phyloP scores from a whole-genome alignment of 768 basidiomycete genomes.

The Lactarius hatsudake region DNA sequence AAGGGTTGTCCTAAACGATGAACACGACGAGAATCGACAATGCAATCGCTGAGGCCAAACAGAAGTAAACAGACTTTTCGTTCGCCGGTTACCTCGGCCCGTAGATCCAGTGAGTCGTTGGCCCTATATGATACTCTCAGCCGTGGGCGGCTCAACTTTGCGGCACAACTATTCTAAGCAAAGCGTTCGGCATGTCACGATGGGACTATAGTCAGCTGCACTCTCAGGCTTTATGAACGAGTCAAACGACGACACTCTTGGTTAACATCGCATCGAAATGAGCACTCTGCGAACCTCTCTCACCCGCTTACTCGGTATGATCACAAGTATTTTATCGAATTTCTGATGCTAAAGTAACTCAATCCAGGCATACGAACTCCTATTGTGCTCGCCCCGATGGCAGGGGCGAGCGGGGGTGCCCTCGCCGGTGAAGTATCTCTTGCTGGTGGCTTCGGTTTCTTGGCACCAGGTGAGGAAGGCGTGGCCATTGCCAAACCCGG shows the following conservation, averaged over 20 bases:
- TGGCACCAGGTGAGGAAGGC: slow-evolving; percentile 51
- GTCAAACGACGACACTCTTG: not conserved
- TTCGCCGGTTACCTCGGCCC: slow-evolving; percentile 4
- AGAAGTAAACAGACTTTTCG: not conserved
- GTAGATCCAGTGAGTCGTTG: not conserved
- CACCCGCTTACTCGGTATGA: slow-evolving; percentile 50
- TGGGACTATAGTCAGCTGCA: not conserved
- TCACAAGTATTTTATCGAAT: slow-evolving; percentile 12
- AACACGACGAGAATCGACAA: slow-evolving; percentile 26
- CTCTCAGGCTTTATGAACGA: not conserved
- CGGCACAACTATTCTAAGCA: not conserved
- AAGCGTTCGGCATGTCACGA: not conserved
- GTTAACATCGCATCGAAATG: slow-evolving; percentile 10
- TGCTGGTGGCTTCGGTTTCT: slow-evolving; percentile 75
- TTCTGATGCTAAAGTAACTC: slow-evolving; percentile 1
- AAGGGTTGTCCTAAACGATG: slow-evolving; percentile 26
- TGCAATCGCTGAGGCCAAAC: slow-evolving; percentile 1
- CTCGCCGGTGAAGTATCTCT: slow-evolving; percentile 51
- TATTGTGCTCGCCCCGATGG: slow-evolving; percentile 68
- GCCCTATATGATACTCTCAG: not conserved
- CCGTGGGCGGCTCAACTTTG: not conserved
- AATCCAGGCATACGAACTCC: slow-evolving; percentile 53
- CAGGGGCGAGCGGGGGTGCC: slow-evolving; percentile 59
- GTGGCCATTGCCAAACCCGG: not conserved
- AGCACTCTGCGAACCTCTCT: slow-evolving; percentile 40